Evolutionary conservation across 2,329 filamentous ascomycete species (phyloP).

Genomic region (Bipolaris oryzae): DNA sequence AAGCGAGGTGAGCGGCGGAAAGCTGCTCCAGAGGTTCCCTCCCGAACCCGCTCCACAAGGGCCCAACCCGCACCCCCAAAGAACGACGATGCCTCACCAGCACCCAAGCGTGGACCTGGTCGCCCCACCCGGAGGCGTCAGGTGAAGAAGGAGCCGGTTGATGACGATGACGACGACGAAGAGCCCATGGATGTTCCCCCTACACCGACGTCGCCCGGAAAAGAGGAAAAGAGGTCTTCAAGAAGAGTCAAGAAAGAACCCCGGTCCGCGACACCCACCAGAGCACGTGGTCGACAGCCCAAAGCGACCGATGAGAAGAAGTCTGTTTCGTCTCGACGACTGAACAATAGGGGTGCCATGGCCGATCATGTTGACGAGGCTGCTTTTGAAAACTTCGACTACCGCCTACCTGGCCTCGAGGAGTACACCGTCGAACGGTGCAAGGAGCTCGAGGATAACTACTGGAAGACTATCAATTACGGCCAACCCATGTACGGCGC

Average conservation of each 20-base stretch:
- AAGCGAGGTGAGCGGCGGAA: slow-evolving; percentile 80
- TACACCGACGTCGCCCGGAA: slow-evolving; percentile 52
- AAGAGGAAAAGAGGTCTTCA: slow-evolving; percentile 48
- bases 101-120: slow-evolving; percentile 57
- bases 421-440: slow-evolving; percentile 92
- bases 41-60: slow-evolving; percentile 43
- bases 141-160: slow-evolving; percentile 29
- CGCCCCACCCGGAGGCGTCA: slow-evolving; percentile 49
- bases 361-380: slow-evolving; percentile 84
- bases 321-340: slow-evolving; percentile 83
- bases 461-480: slow-evolving; percentile 97
- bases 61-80: slow-evolving; percentile 35
- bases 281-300: slow-evolving; percentile 60
- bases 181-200: slow-evolving; percentile 46
- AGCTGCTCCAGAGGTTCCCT: slow-evolving; percentile 39
- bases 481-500: slow-evolving; percentile 94
- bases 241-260: slow-evolving; percentile 44
- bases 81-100: slow-evolving; percentile 44
- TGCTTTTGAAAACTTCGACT: slow-evolving; percentile 89
- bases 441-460: slow-evolving; percentile 89
- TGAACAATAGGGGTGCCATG: slow-evolving; percentile 80
- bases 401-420: slow-evolving; percentile 79
- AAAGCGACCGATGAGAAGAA: slow-evolving; percentile 53
- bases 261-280: slow-evolving; percentile 58
- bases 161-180: slow-evolving; percentile 44